Evolutionary conservation across 306 rosid genomes (phyloP).

Genomic region (Astragalus membranaceus): DNA sequence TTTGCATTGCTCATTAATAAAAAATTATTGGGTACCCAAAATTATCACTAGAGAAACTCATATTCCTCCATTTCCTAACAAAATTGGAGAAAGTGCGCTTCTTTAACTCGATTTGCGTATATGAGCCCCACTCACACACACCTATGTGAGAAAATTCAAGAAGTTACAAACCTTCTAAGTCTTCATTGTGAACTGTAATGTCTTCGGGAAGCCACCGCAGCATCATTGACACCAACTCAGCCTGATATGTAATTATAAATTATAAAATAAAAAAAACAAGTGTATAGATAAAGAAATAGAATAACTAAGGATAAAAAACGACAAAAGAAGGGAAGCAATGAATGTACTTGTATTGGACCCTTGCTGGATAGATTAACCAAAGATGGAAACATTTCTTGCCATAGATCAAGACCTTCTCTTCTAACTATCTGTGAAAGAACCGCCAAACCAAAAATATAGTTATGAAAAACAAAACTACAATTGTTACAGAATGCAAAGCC

Average conservation of each 20-base stretch:
- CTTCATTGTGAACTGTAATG: constrained; percentile 94
- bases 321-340: constrained; percentile 9
- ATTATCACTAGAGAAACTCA: constrained; percentile 11
- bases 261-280: background rate
- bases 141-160: constrained; percentile 4
- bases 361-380: constrained; percentile 65
- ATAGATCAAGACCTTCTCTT: constrained; percentile 74
- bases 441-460: background rate
- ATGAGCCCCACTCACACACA: background rate
- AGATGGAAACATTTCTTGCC: constrained; percentile 74
- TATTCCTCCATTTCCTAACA: constrained; percentile 2
- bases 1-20: background rate
- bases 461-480: constrained; percentile 9
- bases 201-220: constrained; percentile 99
- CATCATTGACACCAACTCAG: constrained; percentile 94
- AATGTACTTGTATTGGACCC: constrained; percentile 87
- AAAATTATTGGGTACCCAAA: background rate
- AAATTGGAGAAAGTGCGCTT: constrained; percentile 4
- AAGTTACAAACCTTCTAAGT: constrained; percentile 72
- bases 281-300: constrained; percentile 13
- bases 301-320: background rate
- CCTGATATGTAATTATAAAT: constrained; percentile 41
- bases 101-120: constrained; percentile 7
- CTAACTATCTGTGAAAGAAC: constrained; percentile 64
- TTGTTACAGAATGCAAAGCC: background rate